phyloP scores from a whole-genome alignment of 768 basidiomycete species.

The Lactarius deliciosus region DNA sequence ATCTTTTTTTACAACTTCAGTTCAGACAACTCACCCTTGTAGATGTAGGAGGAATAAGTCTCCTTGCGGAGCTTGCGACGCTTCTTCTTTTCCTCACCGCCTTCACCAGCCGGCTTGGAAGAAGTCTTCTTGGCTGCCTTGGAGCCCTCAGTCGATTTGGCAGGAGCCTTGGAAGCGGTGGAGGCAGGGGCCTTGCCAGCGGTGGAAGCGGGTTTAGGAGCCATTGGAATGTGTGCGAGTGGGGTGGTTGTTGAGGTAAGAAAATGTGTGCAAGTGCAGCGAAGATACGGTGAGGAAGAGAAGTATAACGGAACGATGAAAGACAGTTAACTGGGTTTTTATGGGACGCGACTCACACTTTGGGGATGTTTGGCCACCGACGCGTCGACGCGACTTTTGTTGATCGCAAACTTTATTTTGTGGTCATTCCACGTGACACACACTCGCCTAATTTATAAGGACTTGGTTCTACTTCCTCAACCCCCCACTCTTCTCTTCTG shows the following conservation, averaged over 20 bases:
- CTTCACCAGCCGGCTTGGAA: conserved; percentile 56
- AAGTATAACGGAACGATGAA: conserved; percentile 20
- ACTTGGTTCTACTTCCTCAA: background rate
- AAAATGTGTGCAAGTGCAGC: conserved; percentile 14
- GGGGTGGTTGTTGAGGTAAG: conserved; percentile 9
- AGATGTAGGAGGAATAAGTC: conserved; percentile 92
- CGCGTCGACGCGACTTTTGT: conserved; percentile 41
- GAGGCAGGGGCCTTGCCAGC: conserved; percentile 81
- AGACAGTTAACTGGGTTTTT: conserved; percentile 34
- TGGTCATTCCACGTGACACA: conserved; percentile 17
- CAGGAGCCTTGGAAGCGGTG: conserved; percentile 68
- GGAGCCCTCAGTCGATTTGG: conserved; percentile 55
- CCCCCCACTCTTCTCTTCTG: conserved; percentile 22
- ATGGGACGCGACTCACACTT: conserved; percentile 36
- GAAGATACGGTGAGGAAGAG: conserved; percentile 11
- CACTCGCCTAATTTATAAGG: conserved; percentile 14
- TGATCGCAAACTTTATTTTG: conserved; percentile 36
- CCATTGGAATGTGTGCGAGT: conserved; percentile 44
- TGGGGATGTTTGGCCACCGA: conserved; percentile 40
- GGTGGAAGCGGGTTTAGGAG: conserved; percentile 76
- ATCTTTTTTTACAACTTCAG: background rate
- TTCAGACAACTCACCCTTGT: conserved; percentile 60
- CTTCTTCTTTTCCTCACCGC: conserved; percentile 81
- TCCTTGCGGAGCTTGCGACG: conserved; percentile 84
- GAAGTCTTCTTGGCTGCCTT: conserved; percentile 80